Conservation (phyloP, 257 asterid genomes). For the Salvia splendens region DNA sequence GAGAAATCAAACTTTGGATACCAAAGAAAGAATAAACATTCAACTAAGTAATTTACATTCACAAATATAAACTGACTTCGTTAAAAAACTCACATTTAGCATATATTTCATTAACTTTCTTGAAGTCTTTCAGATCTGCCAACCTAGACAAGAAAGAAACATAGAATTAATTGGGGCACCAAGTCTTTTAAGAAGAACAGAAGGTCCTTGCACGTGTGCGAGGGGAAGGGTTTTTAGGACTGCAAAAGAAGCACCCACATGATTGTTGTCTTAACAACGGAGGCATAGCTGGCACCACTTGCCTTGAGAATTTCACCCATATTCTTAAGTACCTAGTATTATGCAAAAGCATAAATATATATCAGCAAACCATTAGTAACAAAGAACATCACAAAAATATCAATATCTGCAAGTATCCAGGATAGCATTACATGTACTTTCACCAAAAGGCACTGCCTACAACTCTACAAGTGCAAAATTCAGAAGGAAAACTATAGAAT, state of each 20-base stretch:
- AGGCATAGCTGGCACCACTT: conserved; percentile 78
- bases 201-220: too few relatives aligned
- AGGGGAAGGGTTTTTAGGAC: background rate
- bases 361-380: conserved; percentile 17
- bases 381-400: conserved; percentile 3
- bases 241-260: conserved; percentile 52
- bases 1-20: background rate
- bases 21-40: background rate
- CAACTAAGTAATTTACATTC: too few relatives aligned
- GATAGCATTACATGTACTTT: conserved; percentile 10
- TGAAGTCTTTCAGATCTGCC: conserved; percentile 97
- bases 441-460: background rate
- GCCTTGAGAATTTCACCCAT: conserved; percentile 99
- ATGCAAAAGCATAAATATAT: conserved; percentile 27
- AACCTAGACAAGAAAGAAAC: conserved; percentile 50
- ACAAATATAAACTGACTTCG: conserved; percentile 3
- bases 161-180: conserved; percentile 9
- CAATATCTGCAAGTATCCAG: background rate
- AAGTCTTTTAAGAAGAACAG: background rate
- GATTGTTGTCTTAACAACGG: conserved; percentile 98
- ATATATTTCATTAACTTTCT: conserved; percentile 88
- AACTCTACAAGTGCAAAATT: background rate
- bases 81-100: conserved; percentile 77
- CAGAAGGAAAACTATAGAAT: background rate
- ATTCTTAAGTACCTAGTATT: conserved; percentile 77